Percentiles rank a stretch among this genome's conserved stretches.
Conservation (phyloP, 345 rosid genomes). For the Eucalyptus polybractea region DNA sequence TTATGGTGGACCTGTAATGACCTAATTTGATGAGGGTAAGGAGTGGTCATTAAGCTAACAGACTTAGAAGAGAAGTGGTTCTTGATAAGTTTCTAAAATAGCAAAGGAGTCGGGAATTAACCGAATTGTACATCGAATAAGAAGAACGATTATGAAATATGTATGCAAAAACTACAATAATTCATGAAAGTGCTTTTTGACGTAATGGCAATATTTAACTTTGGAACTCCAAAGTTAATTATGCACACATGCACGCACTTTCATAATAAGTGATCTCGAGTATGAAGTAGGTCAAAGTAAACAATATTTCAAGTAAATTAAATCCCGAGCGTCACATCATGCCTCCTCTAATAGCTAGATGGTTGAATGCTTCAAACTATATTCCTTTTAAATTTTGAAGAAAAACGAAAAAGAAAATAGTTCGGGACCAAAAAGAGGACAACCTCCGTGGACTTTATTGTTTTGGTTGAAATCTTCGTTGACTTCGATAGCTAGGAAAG, state of each 20-base stretch:
- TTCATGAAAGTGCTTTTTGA: background rate
- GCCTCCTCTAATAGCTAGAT: background rate
- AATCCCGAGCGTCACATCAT: background rate
- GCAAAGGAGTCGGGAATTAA: background rate
- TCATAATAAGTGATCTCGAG: background rate
- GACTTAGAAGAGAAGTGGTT: background rate
- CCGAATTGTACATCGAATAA: background rate
- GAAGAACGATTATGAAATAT: too few relatives aligned
- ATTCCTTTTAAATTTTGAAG: background rate
- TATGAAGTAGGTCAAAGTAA: too few relatives aligned
- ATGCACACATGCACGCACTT: fast-evolving
- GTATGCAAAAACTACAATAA: background rate
- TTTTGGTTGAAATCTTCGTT: background rate
- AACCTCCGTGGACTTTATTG: background rate
- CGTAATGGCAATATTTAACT: background rate
- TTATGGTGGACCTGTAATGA: too few relatives aligned
- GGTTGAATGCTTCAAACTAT: background rate
- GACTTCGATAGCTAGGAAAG: background rate
- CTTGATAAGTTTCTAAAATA: too few relatives aligned
- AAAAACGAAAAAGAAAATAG: background rate
- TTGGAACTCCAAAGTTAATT: background rate
- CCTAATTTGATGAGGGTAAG: background rate
- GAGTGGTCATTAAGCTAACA: background rate
- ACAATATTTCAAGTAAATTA: too few relatives aligned
- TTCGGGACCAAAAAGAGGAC: background rate